Evolutionary conservation across 768 basidiomycete genomes (phyloP), one percentile per base, ranked within the genome.

Genomic region (Mycena pura): DNA sequence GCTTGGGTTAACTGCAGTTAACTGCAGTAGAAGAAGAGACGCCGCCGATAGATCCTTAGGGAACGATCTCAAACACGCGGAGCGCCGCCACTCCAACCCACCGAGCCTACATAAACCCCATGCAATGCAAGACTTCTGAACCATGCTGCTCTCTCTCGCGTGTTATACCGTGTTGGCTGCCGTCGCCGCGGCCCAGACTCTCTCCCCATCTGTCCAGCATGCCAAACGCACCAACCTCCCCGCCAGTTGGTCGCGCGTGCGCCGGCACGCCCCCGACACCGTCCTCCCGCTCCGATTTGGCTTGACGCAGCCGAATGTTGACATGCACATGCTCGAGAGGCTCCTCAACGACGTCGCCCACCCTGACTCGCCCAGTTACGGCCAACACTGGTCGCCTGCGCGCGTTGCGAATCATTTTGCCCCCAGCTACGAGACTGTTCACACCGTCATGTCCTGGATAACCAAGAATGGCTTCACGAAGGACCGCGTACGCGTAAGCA

Each of bases 301-400:
- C 25, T 76, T 86, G 32, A 64, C 72, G 6, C 84, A 85, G 63
- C 68, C 69, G 45, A 82, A 85, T 60, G 69, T 84, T 40, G 69
- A 80, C 36, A 73, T 43, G 50, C 4, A 17, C 8, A n/a, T 70
- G 5, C 66, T 85, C 41, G 82, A 82, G 60, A 75, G 76, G 6
- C 70, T 78, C 48, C 76, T 86, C 13, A 66, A 77, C 64, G 76
- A 77, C 38, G 78, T 85, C 27, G 79, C 84, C 2, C 77, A 84
- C 54, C 83, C 84, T 5, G 77, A 79, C 28, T 84, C 84, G 3
- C 73, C 73, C 7, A 73, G 72, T 58, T 86, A 85, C 65, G 83
- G 83, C 17, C 71, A 80, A 54, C 84, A 85, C 64, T 83, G 80
- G 76, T 70, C 76, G 5, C 68, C 83, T 6, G 73, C 72, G 6